Base-by-base conservation (phyloP, 805 yeast genomes). In the Wickerhamomyces xylosicus region DNA sequence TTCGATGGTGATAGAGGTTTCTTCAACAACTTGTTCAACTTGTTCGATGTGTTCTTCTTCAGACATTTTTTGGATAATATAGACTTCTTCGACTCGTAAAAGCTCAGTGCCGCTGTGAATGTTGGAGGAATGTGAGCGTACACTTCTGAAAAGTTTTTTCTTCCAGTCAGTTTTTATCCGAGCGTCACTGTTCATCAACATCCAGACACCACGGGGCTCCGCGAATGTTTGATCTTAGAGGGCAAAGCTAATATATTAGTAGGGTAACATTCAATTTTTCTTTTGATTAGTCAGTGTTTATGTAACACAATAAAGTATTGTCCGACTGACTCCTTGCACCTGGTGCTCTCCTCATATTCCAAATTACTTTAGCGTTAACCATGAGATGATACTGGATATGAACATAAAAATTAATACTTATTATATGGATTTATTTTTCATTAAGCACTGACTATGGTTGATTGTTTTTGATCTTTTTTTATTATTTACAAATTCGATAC, bases 1-100 rank as follows among this genome's bases (percentile, higher is more conserved):
- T 77, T 94, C 97, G 58, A 92, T 83, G 69, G 97, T 77, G 73
- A 90, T 79, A 62, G 87, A 79, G 52, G 86, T 85, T 62, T 89
- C 69, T 71, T 86, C 89, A 66, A 76, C 90, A 67, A 80, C 85
- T 72, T 80, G 90, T 66, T 80, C 84, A 66, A 80, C 81, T 63
- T 73, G 76, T 69, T 72, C 79, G 69, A 78, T 82, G 71, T 76
- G 77, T 81, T 89, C 97, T 72, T 79, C 79, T 84, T 87, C 96
- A 77, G 95, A 87, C 96, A 82, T 76, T 44, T 39, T 28, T 35
- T 35, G 48, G 42, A 35, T 40, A 49, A 46, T 46, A 55, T 58
- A 59, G 85, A 78, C 85, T 78, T 78, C 85, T 77, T 78, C 84
- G 84, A 67, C 80, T 75, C 77, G 29, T 53, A 47, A 45, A 37